Evolutionary conservation across 2,329 filamentous ascomycete genomes (phyloP).

Genomic region (Trichoderma sp.): DNA sequence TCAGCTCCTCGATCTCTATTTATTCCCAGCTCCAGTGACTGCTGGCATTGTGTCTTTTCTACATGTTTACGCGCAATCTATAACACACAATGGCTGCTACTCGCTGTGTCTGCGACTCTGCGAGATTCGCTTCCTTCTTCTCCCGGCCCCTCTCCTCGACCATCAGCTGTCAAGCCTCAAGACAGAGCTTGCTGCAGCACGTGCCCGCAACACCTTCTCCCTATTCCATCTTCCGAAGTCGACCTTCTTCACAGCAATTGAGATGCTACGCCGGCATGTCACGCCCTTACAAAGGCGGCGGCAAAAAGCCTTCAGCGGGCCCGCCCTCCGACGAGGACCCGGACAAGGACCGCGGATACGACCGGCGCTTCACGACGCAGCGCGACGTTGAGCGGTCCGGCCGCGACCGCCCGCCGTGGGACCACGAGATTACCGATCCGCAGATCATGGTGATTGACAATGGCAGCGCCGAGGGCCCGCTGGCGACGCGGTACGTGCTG

Average conservation of each 20-base stretch:
- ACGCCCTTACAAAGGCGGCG: background rate
- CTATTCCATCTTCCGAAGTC: background rate
- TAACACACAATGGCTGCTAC: constrained; percentile 45
- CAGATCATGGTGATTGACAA: constrained; percentile 45
- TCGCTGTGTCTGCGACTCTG: constrained; percentile 46
- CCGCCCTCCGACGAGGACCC: background rate
- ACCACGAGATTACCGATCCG: constrained; percentile 48
- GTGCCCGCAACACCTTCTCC: constrained; percentile 23
- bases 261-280: background rate
- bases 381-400: constrained; percentile 37
- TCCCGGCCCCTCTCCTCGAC: background rate
- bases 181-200: constrained; percentile 6
- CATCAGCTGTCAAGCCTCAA: constrained; percentile 25
- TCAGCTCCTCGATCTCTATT: background rate
- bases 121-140: constrained; percentile 43
- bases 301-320: background rate
- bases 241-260: background rate
- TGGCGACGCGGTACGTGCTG: constrained; percentile 44
- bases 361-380: constrained; percentile 40
- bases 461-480: constrained; percentile 43
- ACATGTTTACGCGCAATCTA: constrained; percentile 8
- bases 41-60: background rate
- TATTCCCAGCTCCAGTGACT: background rate
- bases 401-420: constrained; percentile 43
- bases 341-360: constrained; percentile 31